These are phyloP conservation scores for Apiotrichum akiyoshidainum DNA, from an alignment of 1,284 basidiomycete genomes.

Conservation along the genomic window DNA sequence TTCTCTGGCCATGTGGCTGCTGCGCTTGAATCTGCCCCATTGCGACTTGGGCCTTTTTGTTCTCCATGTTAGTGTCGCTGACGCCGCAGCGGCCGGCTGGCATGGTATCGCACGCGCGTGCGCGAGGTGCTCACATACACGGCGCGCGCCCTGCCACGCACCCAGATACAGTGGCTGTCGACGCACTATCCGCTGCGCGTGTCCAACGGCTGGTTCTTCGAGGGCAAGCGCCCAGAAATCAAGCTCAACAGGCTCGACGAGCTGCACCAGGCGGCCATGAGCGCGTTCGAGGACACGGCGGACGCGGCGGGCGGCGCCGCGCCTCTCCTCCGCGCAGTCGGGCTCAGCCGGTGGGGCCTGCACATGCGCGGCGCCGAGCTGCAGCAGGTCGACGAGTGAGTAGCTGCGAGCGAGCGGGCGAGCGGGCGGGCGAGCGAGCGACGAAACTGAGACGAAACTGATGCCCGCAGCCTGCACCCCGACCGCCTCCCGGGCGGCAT, in stretches of 20 bases:
- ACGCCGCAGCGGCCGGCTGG: slow-evolving; percentile 12
- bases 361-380: slow-evolving; percentile 17
- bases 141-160: slow-evolving; percentile 11
- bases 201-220: slow-evolving; percentile 20
- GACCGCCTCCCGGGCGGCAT: slow-evolving; percentile 14
- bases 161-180: slow-evolving; percentile 17
- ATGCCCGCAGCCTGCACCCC: slow-evolving; percentile 14
- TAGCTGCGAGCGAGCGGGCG: no score
- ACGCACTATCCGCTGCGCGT: slow-evolving; percentile 18
- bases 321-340: neutral
- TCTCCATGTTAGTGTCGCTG: neutral
- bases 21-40: no score
- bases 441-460: neutral
- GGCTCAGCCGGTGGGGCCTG: slow-evolving; percentile 17
- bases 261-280: slow-evolving; percentile 16
- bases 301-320: neutral
- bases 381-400: slow-evolving; percentile 23
- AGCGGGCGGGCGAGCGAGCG: no score
- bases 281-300: slow-evolving; percentile 9
- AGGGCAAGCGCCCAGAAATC: slow-evolving; percentile 1
- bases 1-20: no score
- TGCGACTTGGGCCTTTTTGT: no score
- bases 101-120: slow-evolving; percentile 18
- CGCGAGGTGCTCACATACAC: slow-evolving; percentile 11
- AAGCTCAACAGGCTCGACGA: slow-evolving; percentile 15